A percentile compares a stretch with the other conserved stretches of the same genome.
phyloP scores from a whole-genome alignment of 208 protist genomes.

The Lotmaria passim region DNA sequence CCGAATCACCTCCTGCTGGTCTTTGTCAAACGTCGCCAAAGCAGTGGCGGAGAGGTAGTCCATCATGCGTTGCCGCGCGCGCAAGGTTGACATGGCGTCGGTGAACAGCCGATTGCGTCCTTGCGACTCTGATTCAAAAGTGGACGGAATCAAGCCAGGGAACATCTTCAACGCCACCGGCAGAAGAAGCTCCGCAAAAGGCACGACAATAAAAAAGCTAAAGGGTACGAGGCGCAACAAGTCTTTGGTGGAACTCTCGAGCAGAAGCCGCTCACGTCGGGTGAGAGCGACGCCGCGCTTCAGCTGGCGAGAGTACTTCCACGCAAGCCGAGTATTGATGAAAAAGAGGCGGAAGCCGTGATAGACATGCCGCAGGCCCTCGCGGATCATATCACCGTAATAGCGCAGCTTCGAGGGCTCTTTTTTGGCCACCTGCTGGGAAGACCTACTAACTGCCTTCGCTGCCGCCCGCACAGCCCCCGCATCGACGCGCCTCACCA shows the following conservation, averaged over 20 bases:
- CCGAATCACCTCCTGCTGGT: slow-evolving; percentile 85
- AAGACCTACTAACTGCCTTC: slow-evolving; percentile 11
- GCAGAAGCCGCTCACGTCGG: slow-evolving; percentile 83
- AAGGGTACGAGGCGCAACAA: slow-evolving; percentile 96
- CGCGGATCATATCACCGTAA: slow-evolving; percentile 43
- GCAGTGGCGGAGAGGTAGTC: slow-evolving; percentile 87
- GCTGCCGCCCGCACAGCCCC: slow-evolving; percentile 15
- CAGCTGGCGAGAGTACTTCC: slow-evolving; percentile 87
- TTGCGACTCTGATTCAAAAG: slow-evolving; percentile 93
- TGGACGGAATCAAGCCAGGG: slow-evolving; percentile 96
- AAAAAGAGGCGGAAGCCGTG: slow-evolving; percentile 91
- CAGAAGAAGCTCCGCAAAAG: slow-evolving; percentile 96
- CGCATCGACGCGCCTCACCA: slow-evolving; percentile 39
- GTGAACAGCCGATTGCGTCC: slow-evolving; percentile 81
- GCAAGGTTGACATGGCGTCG: slow-evolving; percentile 78
- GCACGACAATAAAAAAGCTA: slow-evolving; percentile 96
- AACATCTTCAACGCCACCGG: slow-evolving; percentile 97
- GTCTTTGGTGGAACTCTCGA: slow-evolving; percentile 94
- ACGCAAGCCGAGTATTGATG: slow-evolving; percentile 86
- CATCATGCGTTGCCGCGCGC: slow-evolving; percentile 81
- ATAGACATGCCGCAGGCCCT: slow-evolving; percentile 85
- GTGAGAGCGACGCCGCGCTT: slow-evolving; percentile 87
- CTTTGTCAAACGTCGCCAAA: slow-evolving; percentile 77
- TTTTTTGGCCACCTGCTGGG: slow-evolving; percentile 27
- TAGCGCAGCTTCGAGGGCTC: slow-evolving; percentile 39